phyloP scores from a whole-genome alignment of 108 stramenopile genomes.

The Pseudonitzschia multiseries region DNA sequence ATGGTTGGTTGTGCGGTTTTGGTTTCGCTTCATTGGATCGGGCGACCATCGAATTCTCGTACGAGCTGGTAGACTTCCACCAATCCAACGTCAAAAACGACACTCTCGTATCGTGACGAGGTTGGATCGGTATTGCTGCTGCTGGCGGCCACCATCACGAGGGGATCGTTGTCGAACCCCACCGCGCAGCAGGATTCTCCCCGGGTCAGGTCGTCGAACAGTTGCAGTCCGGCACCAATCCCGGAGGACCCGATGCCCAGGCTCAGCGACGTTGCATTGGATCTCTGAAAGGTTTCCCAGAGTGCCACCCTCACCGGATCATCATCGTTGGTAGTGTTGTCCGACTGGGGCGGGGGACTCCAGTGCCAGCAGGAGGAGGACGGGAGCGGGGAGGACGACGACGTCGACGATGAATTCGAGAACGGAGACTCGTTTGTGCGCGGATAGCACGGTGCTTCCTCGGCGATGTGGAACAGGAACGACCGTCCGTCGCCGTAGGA shows the following conservation, averaged over 20 bases:
- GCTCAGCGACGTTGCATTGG: conserved; percentile 55
- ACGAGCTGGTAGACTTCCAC: conserved; percentile 75
- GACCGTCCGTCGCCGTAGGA: conserved; percentile 82
- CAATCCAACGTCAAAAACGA: conserved; percentile 67
- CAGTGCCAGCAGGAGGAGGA: conserved; percentile 58
- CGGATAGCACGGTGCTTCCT: conserved; percentile 35
- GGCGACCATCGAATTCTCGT: conserved; percentile 37
- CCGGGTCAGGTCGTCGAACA: conserved; percentile 73
- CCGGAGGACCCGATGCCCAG: conserved; percentile 78
- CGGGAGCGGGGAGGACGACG: neutral
- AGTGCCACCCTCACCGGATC: neutral
- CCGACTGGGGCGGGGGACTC: conserved; percentile 36
- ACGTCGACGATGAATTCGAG: too few species aligned
- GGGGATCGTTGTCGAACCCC: conserved; percentile 78
- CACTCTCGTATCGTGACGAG: neutral
- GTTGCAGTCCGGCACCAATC: conserved; percentile 53
- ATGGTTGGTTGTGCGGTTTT: too few species aligned
- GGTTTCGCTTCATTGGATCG: conserved; percentile 21
- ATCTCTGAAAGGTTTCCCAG: conserved; percentile 77
- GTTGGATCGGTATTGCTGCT: neutral
- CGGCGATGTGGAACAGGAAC: conserved; percentile 74
- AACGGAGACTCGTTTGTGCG: neutral
- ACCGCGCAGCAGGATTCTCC: conserved; percentile 62
- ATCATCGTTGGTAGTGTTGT: neutral
- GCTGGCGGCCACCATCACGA: conserved; percentile 20